Percentiles rank a stretch among this genome's conserved stretches.
Conservation (phyloP, 1,284 basidiomycete species). For the Ceratobasidium papillatum region DNA sequence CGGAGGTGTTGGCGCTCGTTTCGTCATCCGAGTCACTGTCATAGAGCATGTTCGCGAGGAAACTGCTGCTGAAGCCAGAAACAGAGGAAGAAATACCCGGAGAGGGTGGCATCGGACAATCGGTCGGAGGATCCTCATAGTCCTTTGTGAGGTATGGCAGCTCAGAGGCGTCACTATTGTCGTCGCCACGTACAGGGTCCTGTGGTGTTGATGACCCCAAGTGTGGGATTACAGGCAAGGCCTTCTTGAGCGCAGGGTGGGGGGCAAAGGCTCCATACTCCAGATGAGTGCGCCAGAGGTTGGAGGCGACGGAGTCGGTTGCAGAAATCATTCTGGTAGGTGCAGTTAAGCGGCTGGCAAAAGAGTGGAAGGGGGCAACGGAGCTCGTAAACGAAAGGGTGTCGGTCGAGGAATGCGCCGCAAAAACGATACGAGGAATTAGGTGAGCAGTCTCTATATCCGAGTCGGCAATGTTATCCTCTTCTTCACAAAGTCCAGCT, state of each 20-base stretch:
- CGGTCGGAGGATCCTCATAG: neutral
- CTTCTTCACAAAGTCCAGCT: constrained; percentile 30
- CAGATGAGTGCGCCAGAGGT: constrained; percentile 17
- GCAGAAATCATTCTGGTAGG: constrained; percentile 17
- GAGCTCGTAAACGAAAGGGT: constrained; percentile 10
- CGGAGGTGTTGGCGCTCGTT: neutral
- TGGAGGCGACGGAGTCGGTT: constrained; percentile 11
- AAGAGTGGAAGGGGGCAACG: neutral
- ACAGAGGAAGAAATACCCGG: neutral
- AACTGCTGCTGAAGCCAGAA: neutral
- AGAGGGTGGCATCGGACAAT: neutral
- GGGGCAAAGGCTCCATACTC: neutral
- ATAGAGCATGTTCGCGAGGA: constrained; percentile 7
- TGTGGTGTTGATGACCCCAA: neutral
- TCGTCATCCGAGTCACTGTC: constrained; percentile 16
- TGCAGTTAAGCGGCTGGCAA: neutral
- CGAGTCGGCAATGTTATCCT: neutral
- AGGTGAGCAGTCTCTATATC: neutral
- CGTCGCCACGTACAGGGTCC: neutral
- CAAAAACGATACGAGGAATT: constrained; percentile 6
- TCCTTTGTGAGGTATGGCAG: constrained; percentile 29
- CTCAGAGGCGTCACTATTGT: constrained; percentile 20
- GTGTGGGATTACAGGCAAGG: neutral
- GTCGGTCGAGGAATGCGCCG: neutral
- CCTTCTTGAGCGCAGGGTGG: neutral